These are phyloP conservation scores for Ophiostoma triangulosporum DNA, from an alignment of 2,329 filamentous ascomycete genomes.

Conservation along the genomic window DNA sequence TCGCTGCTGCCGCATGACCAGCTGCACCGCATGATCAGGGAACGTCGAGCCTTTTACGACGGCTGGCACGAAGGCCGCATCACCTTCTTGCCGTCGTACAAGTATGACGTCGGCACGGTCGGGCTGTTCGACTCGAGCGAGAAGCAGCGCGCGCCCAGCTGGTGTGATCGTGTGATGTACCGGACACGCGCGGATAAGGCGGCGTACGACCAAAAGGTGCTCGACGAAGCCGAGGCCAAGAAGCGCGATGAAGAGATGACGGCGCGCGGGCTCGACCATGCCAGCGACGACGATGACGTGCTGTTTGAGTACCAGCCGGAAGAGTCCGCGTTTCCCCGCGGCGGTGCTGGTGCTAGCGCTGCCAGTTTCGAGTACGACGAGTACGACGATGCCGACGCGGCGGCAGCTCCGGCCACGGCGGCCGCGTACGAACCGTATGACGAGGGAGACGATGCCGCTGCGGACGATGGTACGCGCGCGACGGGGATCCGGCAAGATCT, in stretches of 20 bases:
- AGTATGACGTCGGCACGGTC: conserved; percentile 91
- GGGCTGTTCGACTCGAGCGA: conserved; percentile 91
- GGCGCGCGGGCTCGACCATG: conserved; percentile 59
- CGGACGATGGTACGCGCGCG: conserved; percentile 16
- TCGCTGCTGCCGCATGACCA: conserved; percentile 87
- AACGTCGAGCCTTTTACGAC: conserved; percentile 72
- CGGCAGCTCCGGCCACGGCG: neutral
- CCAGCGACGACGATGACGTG: conserved; percentile 64
- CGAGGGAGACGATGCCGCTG: conserved; percentile 23
- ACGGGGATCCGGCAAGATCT: conserved; percentile 40
- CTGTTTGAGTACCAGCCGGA: conserved; percentile 87
- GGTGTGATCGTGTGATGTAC: conserved; percentile 91
- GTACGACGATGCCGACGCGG: conserved; percentile 32
- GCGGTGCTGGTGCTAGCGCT: neutral
- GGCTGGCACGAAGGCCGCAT: conserved; percentile 87
- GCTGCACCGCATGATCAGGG: conserved; percentile 57
- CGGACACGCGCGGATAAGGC: conserved; percentile 60
- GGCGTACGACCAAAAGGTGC: conserved; percentile 47
- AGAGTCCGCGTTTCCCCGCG: conserved; percentile 43
- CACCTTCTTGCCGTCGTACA: conserved; percentile 86
- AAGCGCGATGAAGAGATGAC: conserved; percentile 78
- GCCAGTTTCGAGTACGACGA: conserved; percentile 44
- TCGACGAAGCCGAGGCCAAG: conserved; percentile 52
- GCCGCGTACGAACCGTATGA: conserved; percentile 19
- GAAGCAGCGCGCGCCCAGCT: conserved; percentile 83